A percentile compares a stretch with the other conserved stretches of the same genome.
phyloP scores from a whole-genome alignment of 345 rosid species.

The Boechera retrofracta region DNA sequence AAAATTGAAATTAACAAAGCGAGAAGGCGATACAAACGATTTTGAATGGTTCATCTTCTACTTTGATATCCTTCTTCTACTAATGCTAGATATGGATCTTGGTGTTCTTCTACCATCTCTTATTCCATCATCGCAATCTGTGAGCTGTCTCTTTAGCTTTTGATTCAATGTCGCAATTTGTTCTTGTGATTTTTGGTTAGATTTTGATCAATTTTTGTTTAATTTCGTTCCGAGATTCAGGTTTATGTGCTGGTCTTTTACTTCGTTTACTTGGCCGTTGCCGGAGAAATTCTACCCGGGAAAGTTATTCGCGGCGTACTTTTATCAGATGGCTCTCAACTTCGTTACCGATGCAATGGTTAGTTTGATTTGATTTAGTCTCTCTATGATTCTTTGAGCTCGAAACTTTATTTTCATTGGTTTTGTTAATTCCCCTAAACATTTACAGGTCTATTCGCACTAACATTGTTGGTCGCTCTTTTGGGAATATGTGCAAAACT shows the following conservation, averaged over 20 bases:
- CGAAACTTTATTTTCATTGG: background rate
- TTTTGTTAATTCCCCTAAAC: background rate
- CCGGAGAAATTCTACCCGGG: conserved; percentile 70
- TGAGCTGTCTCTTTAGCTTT: conserved; percentile 41
- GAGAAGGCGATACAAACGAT: conserved; percentile 39
- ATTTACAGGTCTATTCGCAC: conserved; percentile 59
- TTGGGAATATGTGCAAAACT: conserved; percentile 64
- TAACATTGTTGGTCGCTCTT: conserved; percentile 59
- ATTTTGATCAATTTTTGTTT: background rate
- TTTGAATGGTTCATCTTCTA: conserved; percentile 33
- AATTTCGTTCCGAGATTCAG: conserved; percentile 38
- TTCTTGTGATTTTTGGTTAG: background rate
- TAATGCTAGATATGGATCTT: conserved; percentile 57
- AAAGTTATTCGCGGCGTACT: conserved; percentile 67
- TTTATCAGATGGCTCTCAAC: conserved; percentile 72
- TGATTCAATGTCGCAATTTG: conserved; percentile 5
- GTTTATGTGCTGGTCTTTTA: conserved; percentile 54
- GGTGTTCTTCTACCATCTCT: conserved; percentile 47
- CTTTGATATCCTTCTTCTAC: conserved; percentile 1
- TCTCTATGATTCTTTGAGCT: background rate
- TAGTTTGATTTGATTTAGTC: background rate
- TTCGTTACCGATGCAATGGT: conserved; percentile 84
- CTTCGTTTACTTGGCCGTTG: conserved; percentile 69
- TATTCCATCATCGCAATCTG: conserved; percentile 66
- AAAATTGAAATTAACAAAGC: conserved; percentile 17